Conservation (phyloP, 768 basidiomycete species). For the Steccherinum ochraceum region DNA sequence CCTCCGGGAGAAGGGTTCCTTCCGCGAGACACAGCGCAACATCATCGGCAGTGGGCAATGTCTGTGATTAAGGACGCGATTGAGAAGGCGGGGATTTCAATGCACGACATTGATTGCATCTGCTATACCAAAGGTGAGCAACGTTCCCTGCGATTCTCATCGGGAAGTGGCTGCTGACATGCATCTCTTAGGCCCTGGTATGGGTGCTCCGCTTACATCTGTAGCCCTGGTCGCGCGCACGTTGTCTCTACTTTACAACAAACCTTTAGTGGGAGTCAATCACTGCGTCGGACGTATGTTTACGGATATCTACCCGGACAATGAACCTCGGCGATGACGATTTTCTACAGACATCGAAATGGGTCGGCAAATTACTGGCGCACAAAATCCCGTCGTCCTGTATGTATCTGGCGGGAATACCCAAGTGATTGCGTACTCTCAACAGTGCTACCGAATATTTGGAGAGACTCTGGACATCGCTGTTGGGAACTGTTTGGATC, state of each 20-base stretch:
- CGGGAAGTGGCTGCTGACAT: background rate
- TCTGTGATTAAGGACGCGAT: conserved; percentile 77
- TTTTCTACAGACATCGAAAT: conserved; percentile 85
- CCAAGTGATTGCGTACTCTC: conserved; percentile 97
- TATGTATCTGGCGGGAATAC: conserved; percentile 99
- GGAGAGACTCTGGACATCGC: conserved; percentile 99
- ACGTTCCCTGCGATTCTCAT: background rate
- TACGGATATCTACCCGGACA: background rate
- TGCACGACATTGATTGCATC: conserved; percentile 87
- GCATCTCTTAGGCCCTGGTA: conserved; percentile 76
- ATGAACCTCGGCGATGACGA: background rate
- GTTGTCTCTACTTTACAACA: conserved; percentile 78
- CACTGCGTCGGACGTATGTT: conserved; percentile 96
- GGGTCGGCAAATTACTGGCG: conserved; percentile 92
- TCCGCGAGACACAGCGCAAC: conserved; percentile 90
- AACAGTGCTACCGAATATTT: conserved; percentile 96
- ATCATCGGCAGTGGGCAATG: conserved; percentile 91
- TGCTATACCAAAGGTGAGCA: conserved; percentile 90
- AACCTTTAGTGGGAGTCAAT: conserved; percentile 96
- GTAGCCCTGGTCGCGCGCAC: conserved; percentile 93
- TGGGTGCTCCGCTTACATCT: conserved; percentile 96
- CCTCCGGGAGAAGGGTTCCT: conserved; percentile 98
- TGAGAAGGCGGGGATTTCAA: conserved; percentile 54
- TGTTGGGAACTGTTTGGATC: conserved; percentile 97
- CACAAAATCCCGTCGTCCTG: conserved; percentile 91